Base-by-base conservation (phyloP, 306 rosid genomes). In the Canavalia gladiata region DNA sequence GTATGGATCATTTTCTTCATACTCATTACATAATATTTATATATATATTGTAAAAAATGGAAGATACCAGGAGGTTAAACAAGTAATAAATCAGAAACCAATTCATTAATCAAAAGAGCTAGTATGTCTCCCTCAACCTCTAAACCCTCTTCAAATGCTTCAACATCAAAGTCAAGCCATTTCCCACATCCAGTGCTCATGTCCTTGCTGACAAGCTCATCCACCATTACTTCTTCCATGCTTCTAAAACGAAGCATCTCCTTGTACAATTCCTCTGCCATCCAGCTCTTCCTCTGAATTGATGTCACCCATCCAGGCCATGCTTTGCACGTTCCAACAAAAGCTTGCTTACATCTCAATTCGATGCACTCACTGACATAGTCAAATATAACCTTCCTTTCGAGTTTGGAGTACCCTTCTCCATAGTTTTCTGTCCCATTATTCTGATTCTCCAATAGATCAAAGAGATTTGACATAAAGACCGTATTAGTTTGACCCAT, bases 151-250 rank as follows among this genome's bases (percentile, higher is more conserved):
- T 90, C 96, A 66, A 72, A 91, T 74, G 88, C 89, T 84, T 93
- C 97, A 31, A 65, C 33, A 42, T 86, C 86, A 49, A 91, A 90
- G 87, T 90, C 87, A 7, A 90, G 82, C 99, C 99, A 95, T 88
- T 82, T 91, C 31, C 97, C 99, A 10, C 11, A 39, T 57, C 82
- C 84, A 37, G 84, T 88, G 89, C 96, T 93, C 97, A 95, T 95
- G 76, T 93, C 95, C 86, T 80, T 93, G 74, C 47, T 71, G 13
- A 95, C 91, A 72, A 93, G 91, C 81, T 90, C 96, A 83, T 95
- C 99, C 60, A 86, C 89, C 93, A 88, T 82, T 59, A 60, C 69
- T 51, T 91, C 99, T 71, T 79, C 92, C 88, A 82, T 84, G 86
- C 72, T 82, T 85, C 79, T 90, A 88, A 89, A 88, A 57, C 88